Evolutionary conservation across 805 yeast genomes (phyloP), one percentile per base, ranked within the genome.

Genomic region (Candida orba): DNA sequence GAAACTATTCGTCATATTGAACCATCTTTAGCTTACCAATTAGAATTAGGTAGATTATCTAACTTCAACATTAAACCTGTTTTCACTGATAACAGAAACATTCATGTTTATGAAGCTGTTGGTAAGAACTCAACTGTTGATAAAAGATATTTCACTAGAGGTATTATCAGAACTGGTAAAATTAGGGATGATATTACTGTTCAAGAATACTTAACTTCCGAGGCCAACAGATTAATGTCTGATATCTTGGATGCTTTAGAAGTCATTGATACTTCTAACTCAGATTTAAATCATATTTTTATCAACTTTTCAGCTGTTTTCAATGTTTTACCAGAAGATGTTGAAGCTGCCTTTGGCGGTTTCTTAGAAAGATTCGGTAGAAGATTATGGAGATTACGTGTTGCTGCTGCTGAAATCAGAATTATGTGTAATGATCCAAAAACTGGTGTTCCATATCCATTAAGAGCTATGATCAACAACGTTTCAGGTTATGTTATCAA

Each of bases 321-420:
- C 75, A 89, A 89, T 53, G 85, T 93, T 46, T 80, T 87, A 48
- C 96, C 98, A 37, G 86, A 84, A 57, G 98, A 93, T 68, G 97
- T 93, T 49, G 96, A 91, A 67, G 89, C 88, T 50, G 97, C 99
- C 4, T 90, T 93, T 66, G 98, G 96, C 52, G 95, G 96, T 18
- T 93, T 93, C 79, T 74, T 93, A 69, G 97, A 91, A 68, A 81
- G 99, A 68, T 93, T 93, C 54, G 99, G 99, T 50, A 79, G 96
- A 70, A 79, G 97, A 66, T 76, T 93, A 61, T 87, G 98, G 95
- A 80, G 98, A 69, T 75, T 95, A 58, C 81, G 99, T 59, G 93
- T 93, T 40, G 89, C 98, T 37, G 89, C 95, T 53, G 99, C 99
- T 44, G 99, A 93, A 71, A 88, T 93, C 52, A 80, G 99, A 62